These are phyloP conservation scores for Filobasidium wieringae DNA, from an alignment of 768 basidiomycete species.

Conservation along the genomic window DNA sequence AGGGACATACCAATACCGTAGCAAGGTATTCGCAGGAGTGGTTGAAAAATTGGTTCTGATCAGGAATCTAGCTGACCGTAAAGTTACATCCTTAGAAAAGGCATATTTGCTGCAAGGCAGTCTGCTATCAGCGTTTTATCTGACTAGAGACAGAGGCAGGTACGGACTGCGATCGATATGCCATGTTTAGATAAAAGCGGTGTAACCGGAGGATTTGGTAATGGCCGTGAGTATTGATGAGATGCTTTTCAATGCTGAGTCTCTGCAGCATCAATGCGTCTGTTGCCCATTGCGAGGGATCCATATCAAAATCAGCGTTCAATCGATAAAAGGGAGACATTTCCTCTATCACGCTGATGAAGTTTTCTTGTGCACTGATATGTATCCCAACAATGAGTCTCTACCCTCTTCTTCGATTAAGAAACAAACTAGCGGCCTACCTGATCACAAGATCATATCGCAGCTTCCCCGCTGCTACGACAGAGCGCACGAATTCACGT, in stretches of 20 bases:
- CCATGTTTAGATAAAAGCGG: slow-evolving; percentile 5
- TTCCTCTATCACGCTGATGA: slow-evolving; percentile 6
- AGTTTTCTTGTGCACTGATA: slow-evolving; percentile 3
- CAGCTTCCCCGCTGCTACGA: not conserved
- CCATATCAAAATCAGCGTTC: not conserved
- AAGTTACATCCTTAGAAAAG: slow-evolving; percentile 1
- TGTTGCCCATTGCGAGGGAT: not conserved
- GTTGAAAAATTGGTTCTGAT: not conserved
- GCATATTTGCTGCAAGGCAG: slow-evolving; percentile 4
- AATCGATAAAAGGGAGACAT: not conserved
- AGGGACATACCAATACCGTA: not conserved
- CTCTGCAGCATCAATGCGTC: not conserved
- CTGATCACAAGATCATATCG: slow-evolving; percentile 3
- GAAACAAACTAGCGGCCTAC: not conserved
- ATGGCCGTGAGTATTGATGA: not conserved
- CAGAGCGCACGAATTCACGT: not conserved
- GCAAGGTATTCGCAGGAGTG: not conserved
- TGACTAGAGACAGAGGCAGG: too few species aligned
- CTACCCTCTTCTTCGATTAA: too few species aligned
- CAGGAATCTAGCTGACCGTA: not conserved
- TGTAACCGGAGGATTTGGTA: slow-evolving; percentile 3
- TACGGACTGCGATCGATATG: slow-evolving; percentile 1
- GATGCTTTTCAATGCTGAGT: not conserved
- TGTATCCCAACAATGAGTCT: too few species aligned
- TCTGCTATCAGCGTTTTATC: not conserved